phyloP scores from a whole-genome alignment of 2,329 filamentous ascomycete genomes.

The Nothophoma quercina region DNA sequence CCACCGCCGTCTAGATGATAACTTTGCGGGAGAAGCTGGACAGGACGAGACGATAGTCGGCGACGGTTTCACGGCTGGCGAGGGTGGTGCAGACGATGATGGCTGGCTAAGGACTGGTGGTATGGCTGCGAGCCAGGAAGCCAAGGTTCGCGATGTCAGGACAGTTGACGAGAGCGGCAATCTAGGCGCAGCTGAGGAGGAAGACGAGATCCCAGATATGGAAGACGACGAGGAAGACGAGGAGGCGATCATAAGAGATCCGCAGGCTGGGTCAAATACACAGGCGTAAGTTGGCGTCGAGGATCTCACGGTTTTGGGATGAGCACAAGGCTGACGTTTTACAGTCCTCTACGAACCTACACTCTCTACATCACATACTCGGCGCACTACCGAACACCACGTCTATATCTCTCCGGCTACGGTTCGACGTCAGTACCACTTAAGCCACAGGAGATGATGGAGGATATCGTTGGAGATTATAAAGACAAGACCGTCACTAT shows the following conservation, averaged over 20 bases:
- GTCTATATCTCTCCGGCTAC: constrained; percentile 94
- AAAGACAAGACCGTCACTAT: constrained; percentile 98
- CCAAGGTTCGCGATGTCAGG: constrained; percentile 79
- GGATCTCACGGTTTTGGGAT: no score
- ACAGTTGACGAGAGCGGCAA: constrained; percentile 91
- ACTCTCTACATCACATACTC: constrained; percentile 98
- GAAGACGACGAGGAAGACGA: constrained; percentile 94
- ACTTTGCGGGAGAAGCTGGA: constrained; percentile 88
- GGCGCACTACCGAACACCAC: constrained; percentile 93
- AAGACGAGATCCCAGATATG: constrained; percentile 93
- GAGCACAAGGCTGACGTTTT: neutral
- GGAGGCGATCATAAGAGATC: constrained; percentile 85
- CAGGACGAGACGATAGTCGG: constrained; percentile 86
- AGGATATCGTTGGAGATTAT: constrained; percentile 95
- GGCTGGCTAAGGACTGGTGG: constrained; percentile 93
- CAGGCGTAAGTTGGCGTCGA: constrained; percentile 66
- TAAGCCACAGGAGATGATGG: constrained; percentile 87
- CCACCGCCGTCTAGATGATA: constrained; percentile 87
- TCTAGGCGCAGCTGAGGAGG: constrained; percentile 76
- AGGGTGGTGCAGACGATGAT: constrained; percentile 70
- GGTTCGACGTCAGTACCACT: constrained; percentile 79
- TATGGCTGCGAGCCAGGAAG: constrained; percentile 75
- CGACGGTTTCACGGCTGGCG: constrained; percentile 69
- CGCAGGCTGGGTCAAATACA: constrained; percentile 58
- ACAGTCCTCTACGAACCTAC: constrained; percentile 86